These are phyloP conservation scores for Boletellus sp. DNA, from an alignment of 768 basidiomycete genomes.

Conservation along the genomic window DNA sequence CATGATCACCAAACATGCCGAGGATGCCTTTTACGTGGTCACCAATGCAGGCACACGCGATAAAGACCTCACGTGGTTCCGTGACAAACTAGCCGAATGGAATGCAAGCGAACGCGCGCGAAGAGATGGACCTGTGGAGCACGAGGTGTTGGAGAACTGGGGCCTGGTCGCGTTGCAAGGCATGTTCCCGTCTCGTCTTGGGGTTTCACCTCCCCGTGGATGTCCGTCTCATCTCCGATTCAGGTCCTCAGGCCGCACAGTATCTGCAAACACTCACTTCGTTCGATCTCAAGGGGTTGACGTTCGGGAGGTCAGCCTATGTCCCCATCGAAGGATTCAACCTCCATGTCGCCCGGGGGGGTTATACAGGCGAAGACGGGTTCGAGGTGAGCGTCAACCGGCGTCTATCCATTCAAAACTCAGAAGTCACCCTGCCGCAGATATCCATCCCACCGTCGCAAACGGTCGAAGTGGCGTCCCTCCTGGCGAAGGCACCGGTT, in stretches of 20 bases:
- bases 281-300: conserved; percentile 67
- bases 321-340: conserved; percentile 59
- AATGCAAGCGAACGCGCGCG: conserved; percentile 56
- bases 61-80: conserved; percentile 79
- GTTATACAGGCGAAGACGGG: conserved; percentile 98
- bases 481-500: conserved; percentile 61
- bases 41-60: conserved; percentile 91
- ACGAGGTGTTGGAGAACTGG: conserved; percentile 79
- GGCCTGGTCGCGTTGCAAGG: conserved; percentile 92
- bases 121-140: conserved; percentile 60
- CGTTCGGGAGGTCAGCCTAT: conserved; percentile 83
- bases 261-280: conserved; percentile 76
- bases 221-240: neutral
- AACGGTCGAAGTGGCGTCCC: conserved; percentile 63
- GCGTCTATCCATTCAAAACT: no score
- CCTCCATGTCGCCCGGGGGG: conserved; percentile 87
- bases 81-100: conserved; percentile 68
- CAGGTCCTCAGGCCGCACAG: conserved; percentile 78
- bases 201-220: neutral
- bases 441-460: conserved; percentile 85
- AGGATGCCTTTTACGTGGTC: conserved; percentile 86
- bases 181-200: conserved; percentile 25
- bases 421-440: conserved; percentile 34
- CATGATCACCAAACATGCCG: conserved; percentile 81
- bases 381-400: conserved; percentile 65